Base-by-base conservation (phyloP, 177 flowering plant species). In the Telopea speciosissima region DNA sequence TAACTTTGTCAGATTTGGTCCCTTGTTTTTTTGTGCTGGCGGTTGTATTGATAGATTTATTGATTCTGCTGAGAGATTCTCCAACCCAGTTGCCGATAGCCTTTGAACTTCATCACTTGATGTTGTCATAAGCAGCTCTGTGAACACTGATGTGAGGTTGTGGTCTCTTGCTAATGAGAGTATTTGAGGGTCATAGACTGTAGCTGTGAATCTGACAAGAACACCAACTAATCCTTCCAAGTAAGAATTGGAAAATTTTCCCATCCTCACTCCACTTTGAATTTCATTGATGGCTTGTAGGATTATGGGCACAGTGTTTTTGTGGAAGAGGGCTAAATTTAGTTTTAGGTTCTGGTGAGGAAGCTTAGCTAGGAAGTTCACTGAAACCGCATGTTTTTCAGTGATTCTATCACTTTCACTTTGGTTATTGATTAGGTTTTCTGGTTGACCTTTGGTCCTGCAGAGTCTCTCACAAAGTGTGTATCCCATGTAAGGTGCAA, bases 221-320 rank as follows among this genome's bases (percentile, higher is more conserved):
- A 83, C 79, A 4, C 97, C 94, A 69, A 89, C 92, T 33, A 89
- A 75, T 17, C 94, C 91, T 75, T 91, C 93, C 25, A 88, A 76
- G 80, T 85, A 91, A 67, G 80, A 74, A 63, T 66, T 74, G 52
- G 83, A 78, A 78, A 79, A 81, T 78, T 82, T 85, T 82, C 86
- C 82, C 74, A 80, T 65, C 79, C 86, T 81, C 72, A 82, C 79
- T 60, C 80, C 91, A 40, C 77, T 80, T 77, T 81, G 88, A 65
- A 89, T 81, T 71, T 81, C 82, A 62, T 72, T 65, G 63, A 89
- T 78, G 28, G 59, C 67, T 64, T 81, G 72, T 16, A 89, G 75
- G 66, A 87, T 70, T 65, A 49, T 76, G 4, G 90, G 87, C 26
- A 86, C 83, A 56, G 71, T 66, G 40, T 82, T 76, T 31, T 70